These are phyloP conservation scores for Pelargonium myrrhifolium DNA, from an alignment of 441 rosid species.

Conservation along the genomic window DNA sequence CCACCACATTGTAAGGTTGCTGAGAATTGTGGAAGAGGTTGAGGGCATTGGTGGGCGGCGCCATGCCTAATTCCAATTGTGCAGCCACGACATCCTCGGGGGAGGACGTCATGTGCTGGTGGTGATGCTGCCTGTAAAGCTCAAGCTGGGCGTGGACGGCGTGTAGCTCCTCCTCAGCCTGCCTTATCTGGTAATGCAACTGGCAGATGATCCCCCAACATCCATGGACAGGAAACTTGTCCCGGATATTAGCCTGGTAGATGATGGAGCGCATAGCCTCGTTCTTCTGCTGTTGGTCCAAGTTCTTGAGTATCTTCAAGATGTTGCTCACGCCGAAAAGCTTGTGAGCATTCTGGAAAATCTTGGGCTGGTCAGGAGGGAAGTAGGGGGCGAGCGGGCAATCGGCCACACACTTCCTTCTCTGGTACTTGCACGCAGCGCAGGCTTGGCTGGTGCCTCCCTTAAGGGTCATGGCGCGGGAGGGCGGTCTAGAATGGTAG, in stretches of 20 bases:
- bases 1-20: slow-evolving; percentile 17
- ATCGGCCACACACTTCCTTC: slow-evolving; percentile 56
- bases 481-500: neutral
- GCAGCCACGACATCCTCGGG: slow-evolving; percentile 46
- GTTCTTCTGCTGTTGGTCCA: slow-evolving; percentile 37
- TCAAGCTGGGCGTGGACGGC: slow-evolving; percentile 47
- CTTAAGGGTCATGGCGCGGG: slow-evolving; percentile 54
- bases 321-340: slow-evolving; percentile 78
- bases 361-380: slow-evolving; percentile 59
- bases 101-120: slow-evolving; percentile 28
- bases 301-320: slow-evolving; percentile 41
- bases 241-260: slow-evolving; percentile 60
- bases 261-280: slow-evolving; percentile 83
- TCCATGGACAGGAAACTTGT: slow-evolving; percentile 69
- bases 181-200: slow-evolving; percentile 37
- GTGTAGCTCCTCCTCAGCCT: slow-evolving; percentile 51
- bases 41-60: slow-evolving; percentile 39
- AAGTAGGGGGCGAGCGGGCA: slow-evolving; percentile 74
- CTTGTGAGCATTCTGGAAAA: slow-evolving; percentile 68
- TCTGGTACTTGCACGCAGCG: slow-evolving; percentile 84
- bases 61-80: slow-evolving; percentile 71
- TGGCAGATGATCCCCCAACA: slow-evolving; percentile 54
- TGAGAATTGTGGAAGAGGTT: slow-evolving; percentile 30
- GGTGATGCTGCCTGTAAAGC: slow-evolving; percentile 36
- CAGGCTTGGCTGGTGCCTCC: slow-evolving; percentile 84